Evolutionary conservation across 768 basidiomycete species (phyloP), one percentile per base, ranked within the genome.

Genomic region (Lyophyllum atratum): DNA sequence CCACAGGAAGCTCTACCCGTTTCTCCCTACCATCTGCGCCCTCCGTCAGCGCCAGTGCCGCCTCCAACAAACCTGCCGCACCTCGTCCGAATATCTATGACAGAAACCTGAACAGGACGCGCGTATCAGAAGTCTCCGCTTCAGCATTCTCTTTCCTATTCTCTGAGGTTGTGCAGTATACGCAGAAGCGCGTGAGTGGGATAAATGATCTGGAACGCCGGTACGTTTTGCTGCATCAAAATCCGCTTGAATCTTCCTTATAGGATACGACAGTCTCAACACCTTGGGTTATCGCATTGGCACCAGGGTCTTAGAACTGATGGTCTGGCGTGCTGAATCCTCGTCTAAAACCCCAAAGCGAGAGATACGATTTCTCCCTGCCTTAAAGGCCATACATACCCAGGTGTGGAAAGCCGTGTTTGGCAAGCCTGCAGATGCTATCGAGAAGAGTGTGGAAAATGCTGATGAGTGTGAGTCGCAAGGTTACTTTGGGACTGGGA

Each of bases 401-500:
- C 93, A 96, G 64, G 87, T 98, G 24, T 99, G 96, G 90, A 86
- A 88, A 55, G 90, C 94, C 28, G 89, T 95, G 17, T 99, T 96
- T 66, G 94, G 94, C 9, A 92, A 89, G 70, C 81, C 93, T 9
- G 97, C 97, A 21, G 96, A 98, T 69, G 93, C 90, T 2, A 86
- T 99, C 54, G 95, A 99, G 73, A 91, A 93, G 76, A 95, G 93
- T 62, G 93, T 98, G 0, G 95, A 97, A 71, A 93, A 96, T 57
- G 88, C 92, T 19, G 96, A 98, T 68, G 97, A 99, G 80, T 99
- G 94, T 88, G 59, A 52, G 88, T 74, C 28, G 43, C 24, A 39
- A 46, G 4, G 22, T 12, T 40, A 28, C 26, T 42, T 49, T 8
- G 14, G 39, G 26, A 21, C 42, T 48, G 6, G 45, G 25, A 44